Conservation (phyloP, 495 filamentous ascomycete species). For the Lophiostoma macrostomum region DNA sequence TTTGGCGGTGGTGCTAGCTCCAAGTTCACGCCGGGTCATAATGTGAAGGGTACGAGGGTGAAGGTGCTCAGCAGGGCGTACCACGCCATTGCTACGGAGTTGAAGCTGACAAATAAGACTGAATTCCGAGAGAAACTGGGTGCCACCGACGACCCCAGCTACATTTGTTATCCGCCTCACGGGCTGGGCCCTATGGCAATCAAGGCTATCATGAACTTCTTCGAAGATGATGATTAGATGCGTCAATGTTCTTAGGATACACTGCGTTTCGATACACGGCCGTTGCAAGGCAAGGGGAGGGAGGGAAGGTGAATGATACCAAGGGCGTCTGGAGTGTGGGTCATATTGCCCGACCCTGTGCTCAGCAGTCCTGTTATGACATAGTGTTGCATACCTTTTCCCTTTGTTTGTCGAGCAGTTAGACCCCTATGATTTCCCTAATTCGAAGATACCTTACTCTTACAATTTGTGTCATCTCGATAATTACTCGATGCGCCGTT, state of each 20-base stretch:
- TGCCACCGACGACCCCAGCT: constrained; percentile 70
- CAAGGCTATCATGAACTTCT: constrained; percentile 75
- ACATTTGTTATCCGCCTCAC: constrained; percentile 77
- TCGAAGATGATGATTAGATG: constrained; percentile 59
- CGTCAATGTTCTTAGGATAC: not conserved
- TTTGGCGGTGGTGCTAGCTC: constrained; percentile 74
- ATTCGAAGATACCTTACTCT: no score
- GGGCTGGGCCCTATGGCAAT: constrained; percentile 73
- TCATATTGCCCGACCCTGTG: no score
- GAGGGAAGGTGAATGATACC: not conserved
- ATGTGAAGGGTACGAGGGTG: constrained; percentile 68
- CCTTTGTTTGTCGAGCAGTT: no score
- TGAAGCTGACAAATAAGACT: constrained; percentile 75
- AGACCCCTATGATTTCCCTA: no score
- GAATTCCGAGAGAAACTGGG: constrained; percentile 87
- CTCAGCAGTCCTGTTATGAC: no score
- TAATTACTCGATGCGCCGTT: no score
- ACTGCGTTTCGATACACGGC: no score
- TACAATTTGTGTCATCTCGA: no score
- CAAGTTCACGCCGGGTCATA: constrained; percentile 66
- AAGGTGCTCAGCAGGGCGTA: constrained; percentile 74
- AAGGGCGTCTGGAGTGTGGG: not conserved
- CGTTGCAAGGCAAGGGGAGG: not conserved
- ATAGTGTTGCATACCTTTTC: no score
- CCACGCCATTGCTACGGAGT: constrained; percentile 69